Percentiles rank a stretch among this genome's conserved stretches.
phyloP scores from a whole-genome alignment of 345 rosid species.

The Euphorbia tirucalli region DNA sequence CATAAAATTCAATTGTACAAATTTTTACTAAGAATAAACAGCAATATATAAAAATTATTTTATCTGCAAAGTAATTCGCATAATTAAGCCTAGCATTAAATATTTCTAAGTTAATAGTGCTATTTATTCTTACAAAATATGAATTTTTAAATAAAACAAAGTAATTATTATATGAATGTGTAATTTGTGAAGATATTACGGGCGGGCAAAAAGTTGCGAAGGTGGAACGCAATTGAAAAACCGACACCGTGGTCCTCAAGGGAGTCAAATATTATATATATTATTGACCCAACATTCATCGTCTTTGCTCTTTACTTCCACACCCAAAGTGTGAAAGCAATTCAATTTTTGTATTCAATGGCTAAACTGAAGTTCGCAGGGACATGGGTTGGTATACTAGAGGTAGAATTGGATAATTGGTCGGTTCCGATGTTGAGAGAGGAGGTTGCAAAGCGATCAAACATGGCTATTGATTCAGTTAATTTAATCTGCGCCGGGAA shows the following conservation, averaged over 20 bases:
- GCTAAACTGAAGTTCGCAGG: constrained; percentile 88
- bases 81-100: no score
- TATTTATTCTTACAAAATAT: no score
- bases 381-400: constrained; percentile 71
- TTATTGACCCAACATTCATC: not conserved
- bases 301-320: not conserved
- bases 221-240: not conserved
- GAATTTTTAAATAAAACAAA: no score
- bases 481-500: constrained; percentile 77
- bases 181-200: no score
- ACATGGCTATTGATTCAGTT: constrained; percentile 47
- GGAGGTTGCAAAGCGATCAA: constrained; percentile 72
- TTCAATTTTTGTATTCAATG: constrained; percentile 32
- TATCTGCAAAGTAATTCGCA: no score
- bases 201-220: no score
- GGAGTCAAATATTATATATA: not conserved
- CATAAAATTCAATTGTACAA: no score
- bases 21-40: no score
- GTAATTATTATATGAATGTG: no score
- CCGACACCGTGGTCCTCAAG: not conserved
- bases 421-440: constrained; percentile 68
- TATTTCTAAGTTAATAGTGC: no score
- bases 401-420: constrained; percentile 78
- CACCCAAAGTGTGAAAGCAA: no score
- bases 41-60: no score